phyloP scores from a whole-genome alignment of 1,284 basidiomycete genomes.

The Ceratobasidium sp. region DNA sequence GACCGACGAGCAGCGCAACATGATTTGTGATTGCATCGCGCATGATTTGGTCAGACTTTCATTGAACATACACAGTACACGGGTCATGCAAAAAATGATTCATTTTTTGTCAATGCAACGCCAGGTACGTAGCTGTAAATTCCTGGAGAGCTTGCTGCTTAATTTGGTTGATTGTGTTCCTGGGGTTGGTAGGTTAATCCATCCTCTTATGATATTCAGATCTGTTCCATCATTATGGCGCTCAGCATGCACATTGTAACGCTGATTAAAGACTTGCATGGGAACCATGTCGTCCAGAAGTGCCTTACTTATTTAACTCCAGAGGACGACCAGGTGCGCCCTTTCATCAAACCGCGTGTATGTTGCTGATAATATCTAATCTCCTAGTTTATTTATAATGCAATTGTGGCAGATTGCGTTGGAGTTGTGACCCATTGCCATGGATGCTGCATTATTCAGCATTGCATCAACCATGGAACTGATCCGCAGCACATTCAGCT shows the following conservation, averaged over 20 bases:
- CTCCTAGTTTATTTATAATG: slow-evolving; percentile 97
- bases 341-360: slow-evolving; percentile 45
- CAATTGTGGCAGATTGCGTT: slow-evolving; percentile 98
- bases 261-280: slow-evolving; percentile 99
- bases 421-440: slow-evolving; percentile 99
- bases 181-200: slow-evolving; percentile 44
- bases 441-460: slow-evolving; percentile 98
- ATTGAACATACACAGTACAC: slow-evolving; percentile 99
- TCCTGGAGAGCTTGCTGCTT: slow-evolving; percentile 45
- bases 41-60: slow-evolving; percentile 98
- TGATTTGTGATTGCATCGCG: slow-evolving; percentile 97
- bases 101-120: slow-evolving; percentile 96
- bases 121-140: slow-evolving; percentile 72
- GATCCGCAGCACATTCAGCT: slow-evolving; percentile 96
- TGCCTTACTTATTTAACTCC: slow-evolving; percentile 97
- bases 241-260: slow-evolving; percentile 98
- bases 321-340: slow-evolving; percentile 95
- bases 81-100: slow-evolving; percentile 99
- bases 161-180: slow-evolving; percentile 19
- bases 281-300: slow-evolving; percentile 99
- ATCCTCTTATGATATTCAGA: slow-evolving; percentile 80
- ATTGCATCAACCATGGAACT: slow-evolving; percentile 98
- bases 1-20: slow-evolving; percentile 96
- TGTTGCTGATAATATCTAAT: slow-evolving; percentile 41
- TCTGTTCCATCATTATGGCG: slow-evolving; percentile 96